Evolutionary conservation across 371 early-diverging fungal genomes (phyloP).

Genomic region (Rhizoclosmatium hyalinum): DNA sequence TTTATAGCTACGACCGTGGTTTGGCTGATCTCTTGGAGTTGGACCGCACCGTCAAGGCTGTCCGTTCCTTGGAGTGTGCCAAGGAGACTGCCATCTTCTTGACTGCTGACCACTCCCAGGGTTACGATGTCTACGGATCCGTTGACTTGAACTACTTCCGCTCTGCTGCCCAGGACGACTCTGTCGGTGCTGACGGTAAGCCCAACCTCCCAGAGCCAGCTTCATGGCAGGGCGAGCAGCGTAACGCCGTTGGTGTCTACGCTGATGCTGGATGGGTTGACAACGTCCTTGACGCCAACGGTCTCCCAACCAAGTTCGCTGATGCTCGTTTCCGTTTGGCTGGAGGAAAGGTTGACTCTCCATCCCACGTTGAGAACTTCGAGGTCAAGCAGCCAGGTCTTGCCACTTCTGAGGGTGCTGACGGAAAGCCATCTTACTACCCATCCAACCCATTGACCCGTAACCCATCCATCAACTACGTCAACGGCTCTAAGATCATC

Average conservation of each 20-base stretch:
- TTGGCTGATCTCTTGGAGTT: slow-evolving; percentile 75
- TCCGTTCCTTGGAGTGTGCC: slow-evolving; percentile 46
- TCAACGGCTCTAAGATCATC: not conserved
- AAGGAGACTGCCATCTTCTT: slow-evolving; percentile 67
- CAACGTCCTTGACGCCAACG: slow-evolving; percentile 68
- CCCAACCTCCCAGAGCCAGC: not conserved
- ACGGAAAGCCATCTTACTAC: not conserved
- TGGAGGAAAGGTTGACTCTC: slow-evolving; percentile 68
- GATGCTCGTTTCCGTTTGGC: slow-evolving; percentile 65
- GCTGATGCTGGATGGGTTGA: slow-evolving; percentile 73
- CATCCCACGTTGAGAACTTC: slow-evolving; percentile 66
- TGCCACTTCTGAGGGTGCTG: slow-evolving; percentile 8
- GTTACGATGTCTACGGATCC: slow-evolving; percentile 75
- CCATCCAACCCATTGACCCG: slow-evolving; percentile 35
- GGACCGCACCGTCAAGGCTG: slow-evolving; percentile 71
- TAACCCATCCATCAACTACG: slow-evolving; percentile 30
- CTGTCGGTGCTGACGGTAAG: slow-evolving; percentile 40
- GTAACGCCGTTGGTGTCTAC: slow-evolving; percentile 69
- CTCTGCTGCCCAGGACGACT: slow-evolving; percentile 33
- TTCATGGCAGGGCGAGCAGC: slow-evolving; percentile 53
- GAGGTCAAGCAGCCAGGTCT: slow-evolving; percentile 45
- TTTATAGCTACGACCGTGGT: slow-evolving; percentile 64
- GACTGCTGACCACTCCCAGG: slow-evolving; percentile 78
- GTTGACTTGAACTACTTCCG: slow-evolving; percentile 59
- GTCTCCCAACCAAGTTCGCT: slow-evolving; percentile 72